Evolutionary conservation across 345 rosid genomes (phyloP).

Genomic region (Moringa oleifera): DNA sequence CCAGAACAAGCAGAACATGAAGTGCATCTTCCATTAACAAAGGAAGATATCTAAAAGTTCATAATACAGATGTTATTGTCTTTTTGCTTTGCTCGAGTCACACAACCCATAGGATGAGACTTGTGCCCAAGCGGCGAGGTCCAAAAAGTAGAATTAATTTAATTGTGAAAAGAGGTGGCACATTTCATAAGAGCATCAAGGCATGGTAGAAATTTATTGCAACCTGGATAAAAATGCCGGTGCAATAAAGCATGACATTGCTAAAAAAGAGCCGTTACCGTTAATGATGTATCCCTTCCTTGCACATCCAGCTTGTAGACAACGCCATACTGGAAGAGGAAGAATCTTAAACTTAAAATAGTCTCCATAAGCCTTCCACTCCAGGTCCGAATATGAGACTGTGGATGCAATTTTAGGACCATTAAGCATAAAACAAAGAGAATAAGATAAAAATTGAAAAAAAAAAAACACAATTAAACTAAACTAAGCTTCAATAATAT

Average conservation of each 20-base stretch:
- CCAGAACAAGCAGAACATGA: no score
- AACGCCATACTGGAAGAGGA: conserved; percentile 88
- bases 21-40: no score
- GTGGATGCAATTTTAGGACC: conserved; percentile 18
- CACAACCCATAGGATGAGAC: no score
- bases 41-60: no score
- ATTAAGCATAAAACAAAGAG: neutral
- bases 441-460: neutral
- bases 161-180: no score
- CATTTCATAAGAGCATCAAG: conserved; percentile 6
- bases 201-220: no score
- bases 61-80: no score
- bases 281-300: conserved; percentile 48
- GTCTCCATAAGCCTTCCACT: conserved; percentile 91
- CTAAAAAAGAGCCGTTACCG: conserved; percentile 34
- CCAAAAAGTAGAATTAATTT: no score
- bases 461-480: neutral
- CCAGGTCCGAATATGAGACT: conserved; percentile 83
- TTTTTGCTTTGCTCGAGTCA: no score
- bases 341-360: conserved; percentile 74
- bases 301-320: conserved; percentile 79
- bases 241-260: neutral
- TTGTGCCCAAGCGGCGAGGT: no score
- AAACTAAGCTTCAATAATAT: neutral
- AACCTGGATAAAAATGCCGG: neutral